Evolutionary conservation across 305 asterid genomes (phyloP), one percentile per base, ranked within the genome.

Genomic region (Fraxinus greggii): DNA sequence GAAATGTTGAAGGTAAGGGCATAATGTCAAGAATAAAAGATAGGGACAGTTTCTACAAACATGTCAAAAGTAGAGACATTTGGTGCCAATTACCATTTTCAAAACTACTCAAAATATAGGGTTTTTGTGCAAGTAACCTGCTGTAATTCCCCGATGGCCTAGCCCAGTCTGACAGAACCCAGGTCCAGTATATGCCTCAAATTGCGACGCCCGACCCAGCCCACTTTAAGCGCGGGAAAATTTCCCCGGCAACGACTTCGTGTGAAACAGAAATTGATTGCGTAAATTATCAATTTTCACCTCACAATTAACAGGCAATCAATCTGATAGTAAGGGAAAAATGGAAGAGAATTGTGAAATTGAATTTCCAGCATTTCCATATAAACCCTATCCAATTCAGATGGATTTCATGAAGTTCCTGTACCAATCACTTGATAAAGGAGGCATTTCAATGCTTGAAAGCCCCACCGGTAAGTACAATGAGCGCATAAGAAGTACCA

Each of bases 371-470:
- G 98, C 95, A 48, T 96, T 96, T 76, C 99, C 99, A 1, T 94
- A 91, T 82, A 82, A 90, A 77, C 94, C 98, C 77, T 96, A 96
- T 85, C 82, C 98, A 4, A 94, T 96, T 85, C 99, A 96, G 88
- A 88, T 92, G n/a, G 98, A 93, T 94, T 96, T 94, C 89, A 96
- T 96, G 99, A 93, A 86, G 36, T 91, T 93, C 59, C 91, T 96
- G n/a, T 93, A 96, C 82, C 83, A 89, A 85, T 94, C 99, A 17
- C 98, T 96, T 70, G 89, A 92, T 40, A 87, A 91, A 86, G 99
- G 99, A 32, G 99, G 99, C 3, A 87, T 96, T 79, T 90, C 98
- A 17, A 96, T 96, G 97, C 98, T 96, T 79, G 98, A 96, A 87
- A 94, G 98, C 89, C 99, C 99, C 81, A 96, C 99, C 0, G 99